phyloP scores from a whole-genome alignment of 2,329 filamentous ascomycete genomes.

The Xylaria polymorpha region DNA sequence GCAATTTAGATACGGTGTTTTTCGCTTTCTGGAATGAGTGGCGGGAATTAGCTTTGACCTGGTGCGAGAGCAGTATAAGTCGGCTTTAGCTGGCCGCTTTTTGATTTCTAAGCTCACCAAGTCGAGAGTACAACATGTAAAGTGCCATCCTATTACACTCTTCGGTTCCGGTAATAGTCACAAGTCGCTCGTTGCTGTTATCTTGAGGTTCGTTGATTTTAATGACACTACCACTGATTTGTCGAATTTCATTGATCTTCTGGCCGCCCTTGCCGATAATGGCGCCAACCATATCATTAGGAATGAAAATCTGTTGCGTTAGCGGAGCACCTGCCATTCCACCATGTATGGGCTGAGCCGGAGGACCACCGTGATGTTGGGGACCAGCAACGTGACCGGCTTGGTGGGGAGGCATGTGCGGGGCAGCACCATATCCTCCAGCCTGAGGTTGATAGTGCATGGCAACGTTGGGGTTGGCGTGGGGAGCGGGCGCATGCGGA shows the following conservation, averaged over 20 bases:
- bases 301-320: slow-evolving; percentile 98
- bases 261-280: slow-evolving; percentile 98
- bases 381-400: slow-evolving; percentile 72
- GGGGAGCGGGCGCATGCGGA: slow-evolving; percentile 68
- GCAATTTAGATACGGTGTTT: slow-evolving; percentile 48
- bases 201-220: slow-evolving; percentile 99
- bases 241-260: slow-evolving; percentile 99
- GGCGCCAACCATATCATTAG: slow-evolving; percentile 99
- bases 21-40: slow-evolving; percentile 47
- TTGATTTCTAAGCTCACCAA: slow-evolving; percentile 71
- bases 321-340: slow-evolving; percentile 81
- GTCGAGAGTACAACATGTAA: slow-evolving; percentile 98
- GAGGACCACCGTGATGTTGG: slow-evolving; percentile 73
- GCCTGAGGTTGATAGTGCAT: slow-evolving; percentile 87
- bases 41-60: slow-evolving; percentile 44
- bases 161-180: slow-evolving; percentile 96
- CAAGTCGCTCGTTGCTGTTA: slow-evolving; percentile 97
- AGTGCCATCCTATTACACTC: slow-evolving; percentile 99
- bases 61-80: slow-evolving; percentile 26
- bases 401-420: slow-evolving; percentile 80
- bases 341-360: slow-evolving; percentile 79
- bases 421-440: slow-evolving; percentile 79
- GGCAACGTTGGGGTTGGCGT: slow-evolving; percentile 70
- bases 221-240: slow-evolving; percentile 96
- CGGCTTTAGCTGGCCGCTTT: slow-evolving; percentile 35